phyloP scores from a whole-genome alignment of 768 basidiomycete genomes.

The Kwoniella sp. region DNA sequence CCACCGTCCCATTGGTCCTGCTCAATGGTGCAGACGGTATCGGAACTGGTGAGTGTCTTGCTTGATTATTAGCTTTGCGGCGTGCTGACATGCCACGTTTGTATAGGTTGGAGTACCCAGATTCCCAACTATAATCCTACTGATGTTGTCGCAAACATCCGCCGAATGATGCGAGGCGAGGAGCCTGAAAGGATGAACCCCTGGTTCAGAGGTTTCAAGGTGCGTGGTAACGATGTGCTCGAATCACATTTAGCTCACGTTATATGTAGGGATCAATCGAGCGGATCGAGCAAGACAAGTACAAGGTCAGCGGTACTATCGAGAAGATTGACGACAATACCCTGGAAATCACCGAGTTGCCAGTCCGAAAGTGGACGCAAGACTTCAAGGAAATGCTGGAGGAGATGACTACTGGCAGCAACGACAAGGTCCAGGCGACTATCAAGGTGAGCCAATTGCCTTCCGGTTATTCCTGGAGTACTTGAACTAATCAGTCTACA shows the following conservation, averaged over 20 bases:
- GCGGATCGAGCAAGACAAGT: constrained; percentile 67
- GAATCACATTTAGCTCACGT: background rate
- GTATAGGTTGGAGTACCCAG: constrained; percentile 86
- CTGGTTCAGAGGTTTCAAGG: constrained; percentile 92
- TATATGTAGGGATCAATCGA: constrained; percentile 74
- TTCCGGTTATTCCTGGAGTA: background rate
- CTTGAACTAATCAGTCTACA: constrained; percentile 52
- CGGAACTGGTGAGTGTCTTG: constrained; percentile 72
- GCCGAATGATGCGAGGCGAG: constrained; percentile 81
- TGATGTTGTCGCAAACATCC: constrained; percentile 86
- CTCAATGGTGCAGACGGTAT: constrained; percentile 97
- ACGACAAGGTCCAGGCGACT: constrained; percentile 72
- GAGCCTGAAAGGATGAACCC: constrained; percentile 83
- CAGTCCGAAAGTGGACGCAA: constrained; percentile 93
- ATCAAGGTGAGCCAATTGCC: constrained; percentile 66
- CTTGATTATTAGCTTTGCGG: background rate
- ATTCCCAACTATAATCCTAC: constrained; percentile 89
- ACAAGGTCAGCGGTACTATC: constrained; percentile 74
- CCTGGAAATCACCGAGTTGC: constrained; percentile 91
- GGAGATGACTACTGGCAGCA: constrained; percentile 69
- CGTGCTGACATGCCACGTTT: background rate
- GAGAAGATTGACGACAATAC: constrained; percentile 82
- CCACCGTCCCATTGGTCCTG: constrained; percentile 81
- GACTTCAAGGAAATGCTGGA: constrained; percentile 90
- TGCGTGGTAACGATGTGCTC: constrained; percentile 22